Evolutionary conservation across 257 asterid genomes (phyloP), one percentile per base, ranked within the genome.

Genomic region (Solanum tarijense): DNA sequence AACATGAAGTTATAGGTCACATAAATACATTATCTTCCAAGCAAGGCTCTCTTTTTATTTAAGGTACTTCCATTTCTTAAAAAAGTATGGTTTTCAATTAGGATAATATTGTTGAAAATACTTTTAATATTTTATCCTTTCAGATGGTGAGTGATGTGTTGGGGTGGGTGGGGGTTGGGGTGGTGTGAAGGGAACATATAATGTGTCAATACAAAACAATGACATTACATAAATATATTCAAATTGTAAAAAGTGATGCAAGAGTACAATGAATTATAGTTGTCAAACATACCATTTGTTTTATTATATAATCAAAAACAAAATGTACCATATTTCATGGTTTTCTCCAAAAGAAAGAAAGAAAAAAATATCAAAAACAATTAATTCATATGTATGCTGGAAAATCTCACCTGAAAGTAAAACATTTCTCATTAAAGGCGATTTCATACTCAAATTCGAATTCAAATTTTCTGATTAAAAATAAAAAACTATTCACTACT

Each of bases 271-370:
- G 39, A 43, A 43, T 21, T 8, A 79, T 23, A 79, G 39, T 43
- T 43, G 66, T 43, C 66, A 79, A 43, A 18, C 4, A 79, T 1
- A 79, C 27, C 85, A 41, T 35, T 35, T 35, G 48, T 74, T 16
- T 32, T 29, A 72, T 8, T 71, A 71, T 71, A 32, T 7, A 16
- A 72, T 72, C 27, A 32, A 32, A 16, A 32, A 16, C 65, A 55
- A 55, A 78, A 78, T 38, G 35, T 13, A 21, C 84, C 60, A 78
- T 78, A 75, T 25, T 78, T 78, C n/a, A 76, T 76, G n/a, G 60
- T 76, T 39, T 76, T 76, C 83, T 38, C 58, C 58, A 36, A 35
- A 36, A 21, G 18, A 36, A 55, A 2, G 65, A 7, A 18, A 20
- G 23, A 55, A 52, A 52, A 12, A 52, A 52, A 21, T 2, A 12